phyloP scores from a whole-genome alignment of 2,329 filamentous ascomycete species.

The Pseudogymnoascus sp. region DNA sequence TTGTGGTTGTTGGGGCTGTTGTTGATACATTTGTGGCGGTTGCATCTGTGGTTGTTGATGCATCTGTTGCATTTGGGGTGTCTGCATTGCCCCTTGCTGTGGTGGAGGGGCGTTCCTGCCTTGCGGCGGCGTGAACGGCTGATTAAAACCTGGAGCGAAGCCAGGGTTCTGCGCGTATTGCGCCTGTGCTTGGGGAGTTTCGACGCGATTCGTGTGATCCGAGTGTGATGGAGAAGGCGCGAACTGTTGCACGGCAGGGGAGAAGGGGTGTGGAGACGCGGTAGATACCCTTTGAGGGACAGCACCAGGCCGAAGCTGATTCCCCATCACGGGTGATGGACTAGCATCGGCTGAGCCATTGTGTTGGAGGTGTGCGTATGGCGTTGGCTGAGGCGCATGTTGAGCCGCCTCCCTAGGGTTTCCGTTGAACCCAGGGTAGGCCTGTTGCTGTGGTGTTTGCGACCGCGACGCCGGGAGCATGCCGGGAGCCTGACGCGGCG shows the following conservation, averaged over 20 bases:
- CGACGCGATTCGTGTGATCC: conserved; percentile 58
- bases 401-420: conserved; percentile 55
- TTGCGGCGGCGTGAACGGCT: conserved; percentile 50
- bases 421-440: conserved; percentile 64
- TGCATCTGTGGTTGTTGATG: conserved; percentile 30
- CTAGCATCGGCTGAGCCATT: conserved; percentile 77
- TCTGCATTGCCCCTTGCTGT: conserved; percentile 38
- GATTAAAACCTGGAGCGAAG: conserved; percentile 49
- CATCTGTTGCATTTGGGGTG: conserved; percentile 36
- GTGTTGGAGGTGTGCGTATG: conserved; percentile 76
- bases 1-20: conserved; percentile 30
- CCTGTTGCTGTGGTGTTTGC: conserved; percentile 74
- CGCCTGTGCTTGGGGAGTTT: conserved; percentile 68
- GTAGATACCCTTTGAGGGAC: conserved; percentile 79
- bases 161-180: conserved; percentile 57
- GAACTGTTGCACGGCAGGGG: conserved; percentile 67
- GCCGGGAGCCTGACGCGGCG: conserved; percentile 67
- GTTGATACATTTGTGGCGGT: conserved; percentile 16
- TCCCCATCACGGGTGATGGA: conserved; percentile 86
- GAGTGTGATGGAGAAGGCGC: conserved; percentile 68
- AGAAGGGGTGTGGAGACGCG: conserved; percentile 86
- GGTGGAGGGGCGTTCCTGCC: conserved; percentile 47
- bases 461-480: conserved; percentile 78
- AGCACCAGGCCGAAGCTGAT: conserved; percentile 64
- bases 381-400: conserved; percentile 53